These are phyloP conservation scores for Colletotrichum sp. DNA, from an alignment of 2,329 filamentous ascomycete genomes.

Conservation along the genomic window DNA sequence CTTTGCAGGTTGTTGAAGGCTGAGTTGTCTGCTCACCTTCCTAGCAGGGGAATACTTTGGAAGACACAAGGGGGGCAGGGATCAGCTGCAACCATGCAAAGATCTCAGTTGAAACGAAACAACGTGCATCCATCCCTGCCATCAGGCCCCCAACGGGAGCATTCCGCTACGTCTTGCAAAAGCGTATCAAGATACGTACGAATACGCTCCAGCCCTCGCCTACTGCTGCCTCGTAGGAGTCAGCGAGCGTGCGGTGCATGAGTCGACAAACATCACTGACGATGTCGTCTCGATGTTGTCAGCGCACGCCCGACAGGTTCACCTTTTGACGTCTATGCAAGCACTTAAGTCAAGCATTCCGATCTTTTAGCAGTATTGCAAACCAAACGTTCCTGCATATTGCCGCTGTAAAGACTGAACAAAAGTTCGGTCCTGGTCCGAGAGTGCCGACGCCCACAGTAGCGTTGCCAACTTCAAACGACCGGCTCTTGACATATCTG, in stretches of 20 bases:
- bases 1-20: neutral
- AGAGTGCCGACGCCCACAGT: neutral
- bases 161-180: neutral
- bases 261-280: neutral
- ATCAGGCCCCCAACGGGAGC: neutral
- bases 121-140: neutral
- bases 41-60: neutral
- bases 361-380: neutral
- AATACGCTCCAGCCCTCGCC: neutral
- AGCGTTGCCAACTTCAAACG: neutral
- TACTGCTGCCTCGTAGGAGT: neutral
- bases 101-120: conserved; percentile 16
- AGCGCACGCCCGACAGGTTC: neutral
- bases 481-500: neutral
- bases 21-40: neutral
- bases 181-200: neutral
- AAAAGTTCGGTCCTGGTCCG: neutral
- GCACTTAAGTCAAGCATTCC: neutral
- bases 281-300: neutral
- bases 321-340: neutral
- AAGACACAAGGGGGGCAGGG: neutral
- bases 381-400: neutral
- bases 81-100: conserved; percentile 1
- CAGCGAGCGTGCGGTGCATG: neutral
- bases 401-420: neutral